Conservation (phyloP, 1,284 basidiomycete species). For the Gymnopus androsaceus region DNA sequence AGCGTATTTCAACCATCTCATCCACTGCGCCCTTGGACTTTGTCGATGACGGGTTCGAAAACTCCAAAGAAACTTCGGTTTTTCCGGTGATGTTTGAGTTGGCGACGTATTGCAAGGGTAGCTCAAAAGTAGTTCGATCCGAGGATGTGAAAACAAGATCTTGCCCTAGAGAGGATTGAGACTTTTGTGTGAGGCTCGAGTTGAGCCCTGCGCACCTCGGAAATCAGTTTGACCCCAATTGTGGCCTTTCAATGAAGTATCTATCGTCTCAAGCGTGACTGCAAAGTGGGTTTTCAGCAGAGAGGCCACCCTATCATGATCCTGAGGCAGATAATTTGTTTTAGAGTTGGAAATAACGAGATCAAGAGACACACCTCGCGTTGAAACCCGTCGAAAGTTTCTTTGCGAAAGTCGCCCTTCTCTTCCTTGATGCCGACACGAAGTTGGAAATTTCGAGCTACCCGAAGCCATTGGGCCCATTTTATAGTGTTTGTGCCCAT, state of each 20-base stretch:
- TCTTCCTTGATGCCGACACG: slow-evolving; percentile 59
- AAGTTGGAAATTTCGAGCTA: slow-evolving; percentile 91
- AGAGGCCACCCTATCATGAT: slow-evolving; percentile 76
- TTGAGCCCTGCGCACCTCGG: slow-evolving; percentile 59
- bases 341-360: slow-evolving; percentile 10
- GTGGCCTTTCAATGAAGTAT: slow-evolving; percentile 93
- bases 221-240: slow-evolving; percentile 98
- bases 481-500: slow-evolving; percentile 79
- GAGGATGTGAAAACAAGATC: slow-evolving; percentile 91
- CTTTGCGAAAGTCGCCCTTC: slow-evolving; percentile 67
- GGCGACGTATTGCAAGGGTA: slow-evolving; percentile 85
- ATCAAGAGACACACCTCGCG: slow-evolving; percentile 65
- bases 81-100: slow-evolving; percentile 98
- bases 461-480: slow-evolving; percentile 88
- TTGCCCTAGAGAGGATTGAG: slow-evolving; percentile 55
- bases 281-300: slow-evolving; percentile 87
- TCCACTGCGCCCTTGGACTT: slow-evolving; percentile 63
- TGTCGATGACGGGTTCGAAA: slow-evolving; percentile 58
- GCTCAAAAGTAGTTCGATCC: slow-evolving; percentile 89
- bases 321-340: slow-evolving; percentile 45
- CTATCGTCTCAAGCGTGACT: slow-evolving; percentile 83
- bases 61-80: slow-evolving; percentile 97
- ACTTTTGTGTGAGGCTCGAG: slow-evolving; percentile 1
- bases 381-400: slow-evolving; percentile 93
- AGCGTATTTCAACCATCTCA: slow-evolving; percentile 95